phyloP scores from a whole-genome alignment of 2,329 filamentous ascomycete species.

The Xylaria sp. region DNA sequence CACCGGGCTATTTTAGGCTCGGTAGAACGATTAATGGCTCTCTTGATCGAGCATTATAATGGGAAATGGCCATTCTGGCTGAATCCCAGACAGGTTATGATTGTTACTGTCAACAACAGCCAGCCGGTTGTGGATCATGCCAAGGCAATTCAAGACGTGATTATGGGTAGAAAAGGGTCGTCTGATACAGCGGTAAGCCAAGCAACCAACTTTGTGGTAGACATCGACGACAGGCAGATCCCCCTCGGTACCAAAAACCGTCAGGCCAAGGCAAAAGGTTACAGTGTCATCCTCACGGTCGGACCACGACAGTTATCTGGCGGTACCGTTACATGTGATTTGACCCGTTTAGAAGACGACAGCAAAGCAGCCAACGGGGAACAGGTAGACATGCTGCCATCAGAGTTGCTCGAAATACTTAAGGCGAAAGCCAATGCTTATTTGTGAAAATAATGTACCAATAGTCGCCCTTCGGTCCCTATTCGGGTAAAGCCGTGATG shows the following conservation, averaged over 20 bases:
- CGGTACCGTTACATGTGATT: slow-evolving; percentile 63
- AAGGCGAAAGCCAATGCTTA: slow-evolving; percentile 55
- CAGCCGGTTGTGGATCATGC: slow-evolving; percentile 63
- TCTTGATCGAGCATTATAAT: slow-evolving; percentile 84
- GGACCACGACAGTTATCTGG: slow-evolving; percentile 72
- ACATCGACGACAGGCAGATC: slow-evolving; percentile 73
- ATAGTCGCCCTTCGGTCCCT: not conserved
- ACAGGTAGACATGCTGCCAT: slow-evolving; percentile 56
- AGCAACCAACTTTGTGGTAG: slow-evolving; percentile 72
- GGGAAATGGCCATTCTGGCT: slow-evolving; percentile 90
- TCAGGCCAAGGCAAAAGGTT: slow-evolving; percentile 76
- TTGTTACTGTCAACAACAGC: slow-evolving; percentile 76
- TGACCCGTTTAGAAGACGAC: slow-evolving; percentile 48
- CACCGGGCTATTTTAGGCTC: slow-evolving; percentile 88
- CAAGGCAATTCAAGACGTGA: slow-evolving; percentile 58
- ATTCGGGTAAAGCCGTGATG: not conserved
- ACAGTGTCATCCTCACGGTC: slow-evolving; percentile 77
- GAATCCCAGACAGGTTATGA: slow-evolving; percentile 79
- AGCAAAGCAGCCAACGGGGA: slow-evolving; percentile 36
- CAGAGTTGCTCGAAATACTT: slow-evolving; percentile 58
- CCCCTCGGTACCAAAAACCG: slow-evolving; percentile 74
- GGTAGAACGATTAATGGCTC: slow-evolving; percentile 83
- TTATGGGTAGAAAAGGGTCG: slow-evolving; percentile 58
- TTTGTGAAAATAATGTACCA: slow-evolving; percentile 55
- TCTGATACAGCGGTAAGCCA: slow-evolving; percentile 56